These are phyloP conservation scores for Mortierella alpina DNA, from an alignment of 192 early-diverging fungal species.

Conservation along the genomic window DNA sequence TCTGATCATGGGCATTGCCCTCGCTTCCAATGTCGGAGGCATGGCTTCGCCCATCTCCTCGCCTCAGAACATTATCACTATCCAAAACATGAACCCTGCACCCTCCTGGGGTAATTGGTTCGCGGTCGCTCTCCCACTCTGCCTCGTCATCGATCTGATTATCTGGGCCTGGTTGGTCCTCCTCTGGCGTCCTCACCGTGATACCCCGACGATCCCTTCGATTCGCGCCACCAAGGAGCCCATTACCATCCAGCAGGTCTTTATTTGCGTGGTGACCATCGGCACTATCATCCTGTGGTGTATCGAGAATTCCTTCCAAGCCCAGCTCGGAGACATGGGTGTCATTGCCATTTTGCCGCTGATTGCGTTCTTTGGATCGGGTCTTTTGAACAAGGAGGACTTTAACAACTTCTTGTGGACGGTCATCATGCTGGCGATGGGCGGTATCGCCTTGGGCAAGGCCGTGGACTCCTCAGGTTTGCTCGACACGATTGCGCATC, in stretches of 20 bases:
- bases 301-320: slow-evolving; percentile 65
- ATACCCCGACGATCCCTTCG: slow-evolving; percentile 56
- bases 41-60: slow-evolving; percentile 85
- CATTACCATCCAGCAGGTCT: slow-evolving; percentile 62
- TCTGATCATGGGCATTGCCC: slow-evolving; percentile 80
- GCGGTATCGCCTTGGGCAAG: slow-evolving; percentile 80
- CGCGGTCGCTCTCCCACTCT: slow-evolving; percentile 72
- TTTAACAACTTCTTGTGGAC: slow-evolving; percentile 75
- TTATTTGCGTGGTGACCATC: slow-evolving; percentile 66
- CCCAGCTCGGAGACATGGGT: slow-evolving; percentile 76
- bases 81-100: slow-evolving; percentile 76
- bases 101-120: slow-evolving; percentile 82
- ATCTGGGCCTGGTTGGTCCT: slow-evolving; percentile 73
- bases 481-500: slow-evolving; percentile 68
- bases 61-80: slow-evolving; percentile 81
- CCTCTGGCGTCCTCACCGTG: slow-evolving; percentile 71
- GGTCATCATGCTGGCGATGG: slow-evolving; percentile 75
- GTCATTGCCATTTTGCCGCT: slow-evolving; percentile 77
- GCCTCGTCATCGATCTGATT: slow-evolving; percentile 67
- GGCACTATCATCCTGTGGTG: slow-evolving; percentile 81
- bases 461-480: slow-evolving; percentile 78
- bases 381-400: slow-evolving; percentile 79
- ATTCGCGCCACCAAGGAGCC: slow-evolving; percentile 57
- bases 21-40: slow-evolving; percentile 79
- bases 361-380: slow-evolving; percentile 78